Base-by-base conservation (phyloP, 2,329 filamentous ascomycete species). In the Apiospora pterosperma region DNA sequence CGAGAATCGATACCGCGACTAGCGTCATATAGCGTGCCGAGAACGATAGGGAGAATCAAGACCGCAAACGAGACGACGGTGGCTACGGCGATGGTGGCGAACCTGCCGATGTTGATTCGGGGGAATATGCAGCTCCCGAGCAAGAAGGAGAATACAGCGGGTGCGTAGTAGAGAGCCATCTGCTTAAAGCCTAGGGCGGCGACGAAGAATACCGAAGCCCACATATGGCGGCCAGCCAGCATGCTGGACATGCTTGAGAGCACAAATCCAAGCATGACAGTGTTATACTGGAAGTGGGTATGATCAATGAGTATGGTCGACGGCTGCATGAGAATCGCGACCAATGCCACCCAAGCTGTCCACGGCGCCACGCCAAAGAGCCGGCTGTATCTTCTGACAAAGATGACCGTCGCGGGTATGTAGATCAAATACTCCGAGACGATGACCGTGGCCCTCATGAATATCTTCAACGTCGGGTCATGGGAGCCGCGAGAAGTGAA, bases 91-190 rank as follows among this genome's bases (percentile, higher is more conserved):
- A 98, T 95, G 8, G 86, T 86, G 5, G 96, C 69, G 28, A 98
- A 86, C 3, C 93, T 88, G 0, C 84, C 76, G 2, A 89, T 71
- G 64, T 90, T 89, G 71, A 94, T 78, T 12, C 83, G 82, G 0
- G 94, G 94, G 68, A 89, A 90, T n/a, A 96, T 71, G 74, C 94
- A 97, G 73, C 90, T 88, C 10, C 95, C 96, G 0, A 98, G 82
- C 2, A 99, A 88, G 74, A 94, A 99, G 36, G 93, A 91, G 76
- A 98, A 98, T 64, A 98, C 90, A 23, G 90, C 90, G 16, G 96
- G 94, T 3, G 96, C 93, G 77, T 97, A 99, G 80, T 98, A 99
- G 19, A 99, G 84, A 1, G 95, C 95, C 96, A 99, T 99, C 78
- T 99, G 96, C 82, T 99, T 99, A 84, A 98, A 99, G 6, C 93